Evolutionary conservation across 495 filamentous ascomycete genomes (phyloP).

Genomic region (Aspergillus avenaceus): DNA sequence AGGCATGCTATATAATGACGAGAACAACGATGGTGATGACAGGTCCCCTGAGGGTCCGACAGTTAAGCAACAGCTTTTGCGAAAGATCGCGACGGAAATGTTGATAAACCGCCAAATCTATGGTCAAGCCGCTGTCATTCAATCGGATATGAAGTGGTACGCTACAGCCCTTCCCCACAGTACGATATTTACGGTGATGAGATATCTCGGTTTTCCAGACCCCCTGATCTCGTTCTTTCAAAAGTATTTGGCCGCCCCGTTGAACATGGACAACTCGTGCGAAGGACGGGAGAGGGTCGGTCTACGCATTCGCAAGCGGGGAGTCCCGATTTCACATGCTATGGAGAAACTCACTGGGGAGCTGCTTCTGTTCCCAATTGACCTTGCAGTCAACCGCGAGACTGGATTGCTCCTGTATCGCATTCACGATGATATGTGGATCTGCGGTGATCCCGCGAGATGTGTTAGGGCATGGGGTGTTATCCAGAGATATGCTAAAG

Average conservation of each 20-base stretch:
- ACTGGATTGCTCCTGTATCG: slow-evolving; percentile 49
- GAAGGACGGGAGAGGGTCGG: slow-evolving; percentile 16
- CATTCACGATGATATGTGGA: slow-evolving; percentile 59
- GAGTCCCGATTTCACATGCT: slow-evolving; percentile 50
- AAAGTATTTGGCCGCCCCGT: slow-evolving; percentile 50
- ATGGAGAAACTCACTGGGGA: slow-evolving; percentile 53
- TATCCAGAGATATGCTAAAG: slow-evolving; percentile 42
- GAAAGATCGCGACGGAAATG: slow-evolving; percentile 52
- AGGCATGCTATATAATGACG: slow-evolving; percentile 8
- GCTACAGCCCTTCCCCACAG: slow-evolving; percentile 48
- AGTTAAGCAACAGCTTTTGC: slow-evolving; percentile 52
- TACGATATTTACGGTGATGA: slow-evolving; percentile 46
- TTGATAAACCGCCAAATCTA: slow-evolving; percentile 47
- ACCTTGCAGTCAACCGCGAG: slow-evolving; percentile 52
- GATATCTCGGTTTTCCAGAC: slow-evolving; percentile 48
- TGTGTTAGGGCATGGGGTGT: slow-evolving; percentile 51
- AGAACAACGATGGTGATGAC: slow-evolving; percentile 11
- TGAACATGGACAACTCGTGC: slow-evolving; percentile 40
- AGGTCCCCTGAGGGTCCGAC: slow-evolving; percentile 29
- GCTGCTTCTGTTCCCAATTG: slow-evolving; percentile 53
- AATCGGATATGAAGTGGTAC: slow-evolving; percentile 52
- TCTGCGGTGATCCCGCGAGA: slow-evolving; percentile 44
- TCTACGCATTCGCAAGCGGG: slow-evolving; percentile 41
- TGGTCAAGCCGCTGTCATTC: slow-evolving; percentile 49
- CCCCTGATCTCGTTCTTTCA: slow-evolving; percentile 54